Evolutionary conservation across 192 early-diverging fungal genomes (phyloP).

Genomic region (Lobosporangium transversale): DNA sequence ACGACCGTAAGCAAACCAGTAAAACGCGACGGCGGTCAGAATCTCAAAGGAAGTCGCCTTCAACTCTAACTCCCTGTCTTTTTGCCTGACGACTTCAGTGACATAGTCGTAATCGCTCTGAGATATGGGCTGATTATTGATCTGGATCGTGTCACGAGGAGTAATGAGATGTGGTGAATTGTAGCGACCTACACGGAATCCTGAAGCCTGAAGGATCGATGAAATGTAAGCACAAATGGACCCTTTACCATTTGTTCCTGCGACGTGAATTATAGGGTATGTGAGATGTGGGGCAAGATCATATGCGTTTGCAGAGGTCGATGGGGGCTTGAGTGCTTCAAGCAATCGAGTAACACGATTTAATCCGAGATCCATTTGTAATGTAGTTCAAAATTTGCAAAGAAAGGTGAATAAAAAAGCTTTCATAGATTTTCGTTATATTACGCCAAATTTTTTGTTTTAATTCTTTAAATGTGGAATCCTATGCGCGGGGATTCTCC

Average conservation of each 20-base stretch:
- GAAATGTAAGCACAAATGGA: constrained; percentile 83
- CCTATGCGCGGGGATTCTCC: constrained; percentile 44
- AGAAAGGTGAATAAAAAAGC: not conserved
- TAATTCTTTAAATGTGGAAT: not conserved
- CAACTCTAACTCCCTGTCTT: constrained; percentile 52
- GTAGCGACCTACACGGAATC: constrained; percentile 78
- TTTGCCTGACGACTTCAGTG: constrained; percentile 69
- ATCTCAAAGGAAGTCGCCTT: constrained; percentile 78
- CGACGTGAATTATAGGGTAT: constrained; percentile 72
- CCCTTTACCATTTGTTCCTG: constrained; percentile 91
- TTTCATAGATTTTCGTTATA: no score
- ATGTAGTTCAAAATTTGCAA: not conserved
- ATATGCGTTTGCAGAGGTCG: not conserved
- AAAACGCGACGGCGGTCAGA: constrained; percentile 64
- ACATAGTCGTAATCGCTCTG: constrained; percentile 78
- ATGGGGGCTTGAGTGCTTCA: constrained; percentile 34
- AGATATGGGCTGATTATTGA: constrained; percentile 84
- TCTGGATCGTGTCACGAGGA: constrained; percentile 91
- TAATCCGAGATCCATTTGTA: constrained; percentile 65
- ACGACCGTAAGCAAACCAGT: constrained; percentile 76
- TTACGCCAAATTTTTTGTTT: no score
- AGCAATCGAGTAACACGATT: constrained; percentile 58
- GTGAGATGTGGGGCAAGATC: constrained; percentile 35
- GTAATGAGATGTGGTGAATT: constrained; percentile 94
- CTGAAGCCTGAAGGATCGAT: constrained; percentile 69